Conservation (phyloP, 148 eudicot species). For the Silene uniflora region DNA sequence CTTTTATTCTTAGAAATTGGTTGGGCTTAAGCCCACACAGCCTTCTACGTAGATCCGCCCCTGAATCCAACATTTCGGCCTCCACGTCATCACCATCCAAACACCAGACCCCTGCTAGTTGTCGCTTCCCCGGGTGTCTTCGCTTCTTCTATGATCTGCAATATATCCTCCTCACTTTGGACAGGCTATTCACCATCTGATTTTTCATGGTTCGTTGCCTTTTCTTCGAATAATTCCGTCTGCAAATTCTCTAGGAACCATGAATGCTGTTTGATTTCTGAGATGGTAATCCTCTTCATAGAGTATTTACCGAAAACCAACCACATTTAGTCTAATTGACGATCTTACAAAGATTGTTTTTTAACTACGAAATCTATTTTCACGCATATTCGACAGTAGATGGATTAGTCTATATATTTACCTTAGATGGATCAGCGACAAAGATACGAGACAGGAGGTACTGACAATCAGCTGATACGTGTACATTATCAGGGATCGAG, state of each 20-base stretch:
- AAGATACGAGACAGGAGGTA: constrained; percentile 82
- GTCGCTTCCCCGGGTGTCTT: constrained; percentile 42
- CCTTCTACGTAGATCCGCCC: too few species aligned
- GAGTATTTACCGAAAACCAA: constrained; percentile 6
- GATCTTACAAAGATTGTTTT: too few species aligned
- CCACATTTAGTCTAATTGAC: background rate
- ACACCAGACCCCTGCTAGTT: constrained; percentile 22
- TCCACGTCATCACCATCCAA: constrained; percentile 43
- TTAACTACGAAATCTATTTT: too few species aligned
- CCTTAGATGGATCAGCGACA: constrained; percentile 73
- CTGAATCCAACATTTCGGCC: constrained; percentile 40
- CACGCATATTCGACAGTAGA: too few species aligned
- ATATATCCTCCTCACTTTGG: constrained; percentile 69
- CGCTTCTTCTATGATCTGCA: constrained; percentile 59
- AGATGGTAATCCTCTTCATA: constrained; percentile 82
- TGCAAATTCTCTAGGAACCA: constrained; percentile 72
- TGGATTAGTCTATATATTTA: constrained; percentile 12
- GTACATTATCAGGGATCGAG: constrained; percentile 80
- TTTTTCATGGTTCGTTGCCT: constrained; percentile 34
- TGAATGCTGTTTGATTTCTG: constrained; percentile 68
- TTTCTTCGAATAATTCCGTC: constrained; percentile 51
- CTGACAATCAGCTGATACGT: constrained; percentile 74
- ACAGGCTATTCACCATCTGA: constrained; percentile 22
- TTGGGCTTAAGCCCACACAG: too few species aligned
- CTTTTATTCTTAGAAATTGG: too few species aligned